A percentile compares a stretch with the other conserved stretches of the same genome.
Evolutionary conservation across 176 grass and related monocot species (phyloP).

Genomic region (Zea mays): DNA sequence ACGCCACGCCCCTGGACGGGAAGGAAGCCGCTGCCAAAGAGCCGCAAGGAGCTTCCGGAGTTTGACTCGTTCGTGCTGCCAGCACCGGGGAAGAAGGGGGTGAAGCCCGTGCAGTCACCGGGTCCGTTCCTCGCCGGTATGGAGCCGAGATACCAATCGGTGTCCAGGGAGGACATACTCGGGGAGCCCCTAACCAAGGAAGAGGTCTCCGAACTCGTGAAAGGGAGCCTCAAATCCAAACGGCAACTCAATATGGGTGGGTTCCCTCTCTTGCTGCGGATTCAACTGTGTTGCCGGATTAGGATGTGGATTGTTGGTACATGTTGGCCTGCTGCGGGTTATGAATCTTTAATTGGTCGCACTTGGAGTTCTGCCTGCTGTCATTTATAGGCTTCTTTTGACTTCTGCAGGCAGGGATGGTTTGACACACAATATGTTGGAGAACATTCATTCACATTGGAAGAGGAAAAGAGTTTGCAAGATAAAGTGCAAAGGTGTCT

Average conservation of each 20-base stretch:
- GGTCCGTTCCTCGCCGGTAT: conserved; percentile 75
- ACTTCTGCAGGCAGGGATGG: conserved; percentile 78
- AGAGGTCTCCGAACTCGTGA: conserved; percentile 64
- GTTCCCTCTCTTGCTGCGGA: conserved; percentile 9
- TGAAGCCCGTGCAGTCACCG: conserved; percentile 77
- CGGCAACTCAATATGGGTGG: conserved; percentile 86
- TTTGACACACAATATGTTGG: conserved; percentile 94
- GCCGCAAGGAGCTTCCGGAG: conserved; percentile 82
- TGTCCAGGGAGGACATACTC: conserved; percentile 71
- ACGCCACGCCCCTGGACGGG: conserved; percentile 87
- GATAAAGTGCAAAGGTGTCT: conserved; percentile 95
- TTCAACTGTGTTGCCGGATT: background rate
- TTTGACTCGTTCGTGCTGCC: conserved; percentile 89
- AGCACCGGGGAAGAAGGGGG: conserved; percentile 73
- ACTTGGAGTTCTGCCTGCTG: background rate
- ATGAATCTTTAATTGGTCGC: background rate
- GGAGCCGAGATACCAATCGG: conserved; percentile 64
- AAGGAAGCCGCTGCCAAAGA: conserved; percentile 68
- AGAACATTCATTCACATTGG: conserved; percentile 91
- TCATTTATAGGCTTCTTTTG: conserved; percentile 2
- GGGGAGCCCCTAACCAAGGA: conserved; percentile 75
- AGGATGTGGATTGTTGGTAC: background rate
- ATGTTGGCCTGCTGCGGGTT: background rate
- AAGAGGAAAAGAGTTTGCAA: conserved; percentile 98
- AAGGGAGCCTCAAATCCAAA: conserved; percentile 57